Percentiles rank a stretch among this genome's conserved stretches.
Conservation (phyloP, 768 basidiomycete genomes). For the Calocybe cyanea region DNA sequence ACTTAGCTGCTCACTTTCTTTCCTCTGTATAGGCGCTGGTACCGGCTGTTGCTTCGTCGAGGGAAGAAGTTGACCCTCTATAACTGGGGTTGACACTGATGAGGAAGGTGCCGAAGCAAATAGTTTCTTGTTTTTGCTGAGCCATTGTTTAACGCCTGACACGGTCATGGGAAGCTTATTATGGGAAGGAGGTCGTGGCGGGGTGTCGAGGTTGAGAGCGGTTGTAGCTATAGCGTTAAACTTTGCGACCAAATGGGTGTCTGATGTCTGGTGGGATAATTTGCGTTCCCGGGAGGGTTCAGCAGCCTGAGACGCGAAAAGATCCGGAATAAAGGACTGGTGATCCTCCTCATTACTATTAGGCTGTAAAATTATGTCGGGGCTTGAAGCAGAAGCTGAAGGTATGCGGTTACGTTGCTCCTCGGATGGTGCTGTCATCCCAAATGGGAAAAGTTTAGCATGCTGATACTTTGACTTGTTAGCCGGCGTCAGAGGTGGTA, state of each 20-base stretch:
- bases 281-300: conserved; percentile 56
- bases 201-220: conserved; percentile 36
- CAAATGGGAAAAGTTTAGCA: conserved; percentile 85
- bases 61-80: conserved; percentile 28
- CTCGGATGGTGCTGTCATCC: conserved; percentile 67
- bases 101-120: conserved; percentile 38
- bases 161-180: conserved; percentile 67
- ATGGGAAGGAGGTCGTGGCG: conserved; percentile 35
- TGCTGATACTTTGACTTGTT: conserved; percentile 74
- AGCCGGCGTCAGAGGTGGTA: conserved; percentile 67
- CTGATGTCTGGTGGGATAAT: conserved; percentile 66
- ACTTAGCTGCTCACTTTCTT: conserved; percentile 47
- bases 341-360: conserved; percentile 48
- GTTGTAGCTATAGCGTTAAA: conserved; percentile 45
- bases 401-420: conserved; percentile 62
- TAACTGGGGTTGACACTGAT: conserved; percentile 18
- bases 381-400: conserved; percentile 40
- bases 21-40: conserved; percentile 61
- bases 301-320: conserved; percentile 45
- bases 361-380: conserved; percentile 39
- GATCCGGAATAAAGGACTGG: conserved; percentile 37
- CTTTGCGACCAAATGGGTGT: conserved; percentile 58
- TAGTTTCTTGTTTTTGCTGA: conserved; percentile 58
- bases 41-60: conserved; percentile 61
- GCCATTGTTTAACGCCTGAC: conserved; percentile 79